These are phyloP conservation scores for Suillus brevipes DNA, from an alignment of 768 basidiomycete species.

Conservation along the genomic window DNA sequence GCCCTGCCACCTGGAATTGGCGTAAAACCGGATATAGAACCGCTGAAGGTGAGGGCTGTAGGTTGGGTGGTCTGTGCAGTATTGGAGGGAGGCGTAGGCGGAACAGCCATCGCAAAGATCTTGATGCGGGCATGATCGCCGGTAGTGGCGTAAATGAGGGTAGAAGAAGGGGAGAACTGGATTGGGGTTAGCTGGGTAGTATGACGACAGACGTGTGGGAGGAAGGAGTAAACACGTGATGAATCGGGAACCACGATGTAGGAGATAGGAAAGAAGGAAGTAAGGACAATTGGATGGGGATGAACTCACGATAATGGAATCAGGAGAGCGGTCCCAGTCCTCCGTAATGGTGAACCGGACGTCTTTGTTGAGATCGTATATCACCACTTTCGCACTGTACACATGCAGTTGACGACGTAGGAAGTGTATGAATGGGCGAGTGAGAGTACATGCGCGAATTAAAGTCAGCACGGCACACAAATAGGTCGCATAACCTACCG, in stretches of 20 bases:
- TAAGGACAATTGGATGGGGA: background rate
- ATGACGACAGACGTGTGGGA: background rate
- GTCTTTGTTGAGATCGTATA: constrained; percentile 71
- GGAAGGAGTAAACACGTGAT: background rate
- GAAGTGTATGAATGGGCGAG: background rate
- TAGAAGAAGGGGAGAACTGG: constrained; percentile 75
- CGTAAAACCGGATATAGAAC: constrained; percentile 62
- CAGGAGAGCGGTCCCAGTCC: constrained; percentile 83
- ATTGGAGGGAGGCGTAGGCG: constrained; percentile 56
- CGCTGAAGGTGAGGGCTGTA: constrained; percentile 54
- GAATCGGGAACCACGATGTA: background rate
- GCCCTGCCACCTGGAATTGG: constrained; percentile 60
- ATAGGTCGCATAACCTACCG: constrained; percentile 40
- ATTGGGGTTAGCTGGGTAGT: background rate
- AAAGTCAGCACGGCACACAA: background rate
- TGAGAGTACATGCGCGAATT: background rate
- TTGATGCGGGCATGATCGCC: constrained; percentile 81
- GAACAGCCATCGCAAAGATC: constrained; percentile 67
- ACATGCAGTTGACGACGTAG: background rate
- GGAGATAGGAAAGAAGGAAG: background rate
- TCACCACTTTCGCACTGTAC: constrained; percentile 68
- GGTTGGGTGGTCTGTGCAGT: constrained; percentile 54
- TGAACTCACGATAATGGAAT: constrained; percentile 14
- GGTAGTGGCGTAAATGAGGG: constrained; percentile 68
- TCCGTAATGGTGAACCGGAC: constrained; percentile 75